A percentile compares a stretch with the other conserved stretches of the same genome.
Evolutionary conservation across 345 rosid species (phyloP).

Genomic region (Mercurialis annua): DNA sequence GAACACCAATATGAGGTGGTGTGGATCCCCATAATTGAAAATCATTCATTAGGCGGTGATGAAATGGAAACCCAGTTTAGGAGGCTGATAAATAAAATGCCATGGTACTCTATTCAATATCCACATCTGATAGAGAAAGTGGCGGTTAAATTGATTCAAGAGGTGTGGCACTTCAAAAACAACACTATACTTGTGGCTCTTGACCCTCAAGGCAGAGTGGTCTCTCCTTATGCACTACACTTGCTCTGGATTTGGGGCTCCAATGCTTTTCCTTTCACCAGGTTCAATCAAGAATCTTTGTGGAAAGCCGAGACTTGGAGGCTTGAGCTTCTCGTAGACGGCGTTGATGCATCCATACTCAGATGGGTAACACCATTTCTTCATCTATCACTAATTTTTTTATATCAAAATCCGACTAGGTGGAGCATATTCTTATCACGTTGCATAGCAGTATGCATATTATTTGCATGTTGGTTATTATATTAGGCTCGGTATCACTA

Average conservation of each 20-base stretch:
- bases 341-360: no score
- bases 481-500: no score
- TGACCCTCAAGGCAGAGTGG: constrained; percentile 78
- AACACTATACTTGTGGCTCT: constrained; percentile 77
- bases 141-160: constrained; percentile 60
- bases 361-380: constrained; percentile 98
- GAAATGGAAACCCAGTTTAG: constrained; percentile 34
- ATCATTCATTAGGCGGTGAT: constrained; percentile 38
- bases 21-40: constrained; percentile 75
- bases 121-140: constrained; percentile 60
- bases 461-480: no score
- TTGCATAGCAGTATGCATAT: background rate
- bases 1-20: constrained; percentile 70
- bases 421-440: no score
- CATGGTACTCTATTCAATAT: constrained; percentile 68
- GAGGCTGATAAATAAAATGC: constrained; percentile 49
- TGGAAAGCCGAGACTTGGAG: no score
- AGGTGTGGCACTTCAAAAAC: constrained; percentile 77
- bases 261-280: no score
- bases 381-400: background rate
- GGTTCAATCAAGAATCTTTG: no score
- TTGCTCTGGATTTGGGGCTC: no score
- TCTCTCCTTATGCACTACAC: constrained; percentile 70
- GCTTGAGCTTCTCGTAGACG: no score
- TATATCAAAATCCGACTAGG: no score